Base-by-base conservation (phyloP, 345 rosid species). In the Passiflora organensis region DNA sequence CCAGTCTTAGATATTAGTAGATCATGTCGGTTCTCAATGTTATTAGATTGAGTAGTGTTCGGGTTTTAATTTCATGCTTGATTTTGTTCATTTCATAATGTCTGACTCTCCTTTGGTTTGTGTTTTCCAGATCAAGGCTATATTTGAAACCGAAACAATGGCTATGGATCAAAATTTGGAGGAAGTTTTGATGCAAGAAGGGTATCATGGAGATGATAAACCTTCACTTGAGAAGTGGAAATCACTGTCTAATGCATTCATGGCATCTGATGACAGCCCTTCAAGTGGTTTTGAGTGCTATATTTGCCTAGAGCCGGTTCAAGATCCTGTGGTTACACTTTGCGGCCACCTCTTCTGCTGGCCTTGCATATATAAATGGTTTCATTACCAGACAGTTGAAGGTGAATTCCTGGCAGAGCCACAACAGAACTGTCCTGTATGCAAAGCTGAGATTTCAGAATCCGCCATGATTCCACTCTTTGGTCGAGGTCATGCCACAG, bases 311-410 rank as follows among this genome's bases (percentile, higher is more conserved):
- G 91, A 93, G 32, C 48, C 77, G 0, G 99, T 83, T 32, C 85
- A 75, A 48, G 96, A 93, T 15, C 96, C 99, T 0, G 95, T 93
- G 44, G 94, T 89, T 1, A 93, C 96, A 0, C 84, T 81, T 53
- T 93, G 96, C 0, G 99, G 99, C 50, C 99, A 93, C 60, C 85
- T 93, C 53, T 93, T 73, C 65, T 93, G 99, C 62, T 93, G 96
- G 96, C 95, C 95, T 10, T 93, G 99, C 56, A 81, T 89, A 32
- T 86, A 93, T 83, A 82, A 70, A 65, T 91, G 34, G 34, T 8
- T 28, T 28, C 34, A 28, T 8, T 28, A 28, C 8, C 81, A 71
- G 41, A 63, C 81, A 1, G 10, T 65, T 0, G 68, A 78, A 19
- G 70, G 73, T 17, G 61, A 68, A 18, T 75, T 72, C 45, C 56